Base-by-base conservation (phyloP, 108 stramenopile species). In the Nitzschia inconspicua region DNA sequence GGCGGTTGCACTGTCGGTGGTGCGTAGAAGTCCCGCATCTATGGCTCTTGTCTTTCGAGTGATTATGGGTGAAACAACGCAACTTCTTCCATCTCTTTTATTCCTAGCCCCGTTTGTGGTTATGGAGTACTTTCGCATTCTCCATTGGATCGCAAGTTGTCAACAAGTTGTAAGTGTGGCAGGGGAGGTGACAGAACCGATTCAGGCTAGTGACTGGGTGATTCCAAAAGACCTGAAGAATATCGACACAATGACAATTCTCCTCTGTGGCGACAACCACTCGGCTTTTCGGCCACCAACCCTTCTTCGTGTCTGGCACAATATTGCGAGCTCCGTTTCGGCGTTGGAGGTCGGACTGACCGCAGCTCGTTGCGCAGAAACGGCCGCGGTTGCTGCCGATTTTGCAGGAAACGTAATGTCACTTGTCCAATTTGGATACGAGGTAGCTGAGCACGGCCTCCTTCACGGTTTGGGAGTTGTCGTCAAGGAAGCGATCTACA, bases 311-410 rank as follows among this genome's bases (percentile, higher is more conserved):
- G 77, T 78, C 5, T 78, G 77, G 77, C 13, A 31, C 13, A 78
- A 78, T 46, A 49, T 78, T 52, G n/a, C 27, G 19, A 32, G 43
- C 23, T 73, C 72, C 5, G 77, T 73, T 14, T 46, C 65, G 18
- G 50, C 78, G 2, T 57, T 75, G 39, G 70, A 79, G 31, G 41
- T 70, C 4, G 73, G 78, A 26, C 57, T 79, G 28, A 62, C 73
- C 1, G 70, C 74, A 16, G 69, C 68, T 24, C 57, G 73, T 26
- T 73, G 72, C 31, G 78, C 50, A 14, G 51, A 79, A 19, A 79
- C 78, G 20, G 62, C 70, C 18, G 69, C 46, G 5, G 70, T 65
- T 6, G 78, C 78, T 3, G 63, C 66, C 3, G 54, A 75, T 7
- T 61, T 79, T 66, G 72, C 73, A 11, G 63, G 51, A 3, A 63